Base-by-base conservation (phyloP, 441 rosid genomes). In the Pelargonium cotyledonis region DNA sequence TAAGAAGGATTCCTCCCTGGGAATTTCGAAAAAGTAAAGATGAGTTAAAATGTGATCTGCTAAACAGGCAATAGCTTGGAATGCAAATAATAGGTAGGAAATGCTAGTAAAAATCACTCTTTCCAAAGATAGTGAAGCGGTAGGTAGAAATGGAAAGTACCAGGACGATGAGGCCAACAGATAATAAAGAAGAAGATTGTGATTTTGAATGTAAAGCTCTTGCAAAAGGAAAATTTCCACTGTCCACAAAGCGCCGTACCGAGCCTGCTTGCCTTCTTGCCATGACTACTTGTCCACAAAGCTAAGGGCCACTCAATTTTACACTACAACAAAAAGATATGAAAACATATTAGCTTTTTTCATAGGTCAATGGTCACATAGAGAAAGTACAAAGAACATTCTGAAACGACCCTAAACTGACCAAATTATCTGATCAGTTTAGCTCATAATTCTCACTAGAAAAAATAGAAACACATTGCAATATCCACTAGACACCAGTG, bases 131-230 rank as follows among this genome's bases (percentile, higher is more conserved):
- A 53, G 60, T 15, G 19, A 53, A 53, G 1, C 12, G 14, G 10
- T 0, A 44, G 12, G 18, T 16, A 18, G 61, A 55, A 55, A 55
- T 55, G 61, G 10, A 15, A 55, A 55, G 61, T 55, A 55, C 61
- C 61, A 55, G 61, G 61, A 55, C 9, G 23, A 55, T 55, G n/a
- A 55, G 61, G 7, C 61, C 61, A 55, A 55, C 61, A 55, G 61
- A 55, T 9, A 55, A 8, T 16, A 55, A 16, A 55, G 61, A 26
- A 55, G 61, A 55, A 55, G 61, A 55, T 55, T 9, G 23, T 16
- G 61, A 55, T 18, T 55, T 55, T 19, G 61, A 55, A 18, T 55
- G 61, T 55, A 55, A 55, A 7, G 61, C 61, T 55, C 10, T 8
- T 9, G 16, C 61, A 55, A 55, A 55, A 14, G 61, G 61, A 18